phyloP scores from a whole-genome alignment of 2,329 filamentous ascomycete genomes.

The Fusarium phyllophilum region DNA sequence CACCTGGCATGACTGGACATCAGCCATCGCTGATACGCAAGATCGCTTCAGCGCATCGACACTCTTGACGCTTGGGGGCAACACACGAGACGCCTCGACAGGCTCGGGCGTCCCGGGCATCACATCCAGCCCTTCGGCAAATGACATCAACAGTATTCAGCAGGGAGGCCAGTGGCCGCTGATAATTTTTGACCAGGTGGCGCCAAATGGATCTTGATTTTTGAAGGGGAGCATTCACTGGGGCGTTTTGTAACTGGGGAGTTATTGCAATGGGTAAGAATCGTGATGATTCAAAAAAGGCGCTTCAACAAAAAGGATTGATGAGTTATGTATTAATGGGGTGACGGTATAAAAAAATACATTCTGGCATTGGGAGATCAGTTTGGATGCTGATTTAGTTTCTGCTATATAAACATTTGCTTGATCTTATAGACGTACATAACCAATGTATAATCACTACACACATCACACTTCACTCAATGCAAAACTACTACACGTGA shows the following conservation, averaged over 20 bases:
- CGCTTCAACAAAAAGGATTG: neutral
- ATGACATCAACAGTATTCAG: constrained; percentile 44
- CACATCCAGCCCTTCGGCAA: constrained; percentile 30
- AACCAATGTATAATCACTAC: constrained; percentile 9
- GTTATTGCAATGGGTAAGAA: constrained; percentile 13
- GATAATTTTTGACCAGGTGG: constrained; percentile 46
- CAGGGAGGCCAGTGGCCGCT: constrained; percentile 47
- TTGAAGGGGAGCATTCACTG: constrained; percentile 27
- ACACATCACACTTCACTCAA: neutral
- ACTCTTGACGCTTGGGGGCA: constrained; percentile 58
- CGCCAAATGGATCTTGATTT: constrained; percentile 40
- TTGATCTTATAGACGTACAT: constrained; percentile 32
- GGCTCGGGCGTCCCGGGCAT: constrained; percentile 28
- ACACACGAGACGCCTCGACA: constrained; percentile 30
- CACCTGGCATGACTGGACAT: constrained; percentile 66
- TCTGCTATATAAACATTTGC: constrained; percentile 11
- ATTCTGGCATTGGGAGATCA: constrained; percentile 6
- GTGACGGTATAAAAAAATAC: neutral
- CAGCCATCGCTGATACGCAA: constrained; percentile 60
- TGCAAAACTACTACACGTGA: fast-evolving
- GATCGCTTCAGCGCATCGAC: constrained; percentile 62
- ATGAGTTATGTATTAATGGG: constrained; percentile 30
- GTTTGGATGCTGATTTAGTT: neutral
- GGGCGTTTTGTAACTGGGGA: constrained; percentile 19
- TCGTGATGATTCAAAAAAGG: constrained; percentile 4